phyloP scores from a whole-genome alignment of 2,329 filamentous ascomycete species.

The Aspergillus nomiae region DNA sequence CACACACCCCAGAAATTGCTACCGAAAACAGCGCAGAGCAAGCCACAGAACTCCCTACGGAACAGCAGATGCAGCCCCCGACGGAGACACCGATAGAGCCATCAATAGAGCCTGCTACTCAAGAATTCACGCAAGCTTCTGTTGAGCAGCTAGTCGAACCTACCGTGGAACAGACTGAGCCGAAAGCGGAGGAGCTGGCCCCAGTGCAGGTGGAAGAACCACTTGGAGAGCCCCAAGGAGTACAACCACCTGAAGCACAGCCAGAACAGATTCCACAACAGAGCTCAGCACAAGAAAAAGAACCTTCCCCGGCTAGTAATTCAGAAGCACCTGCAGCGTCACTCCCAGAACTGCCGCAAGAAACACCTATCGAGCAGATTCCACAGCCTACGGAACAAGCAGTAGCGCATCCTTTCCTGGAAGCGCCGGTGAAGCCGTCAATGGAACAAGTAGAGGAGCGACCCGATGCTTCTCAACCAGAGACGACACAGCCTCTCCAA shows the following conservation, averaged over 20 bases:
- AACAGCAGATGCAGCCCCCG: background rate
- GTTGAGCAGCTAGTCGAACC: conserved; percentile 4
- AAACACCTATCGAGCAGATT: background rate
- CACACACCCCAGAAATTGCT: background rate
- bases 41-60: background rate
- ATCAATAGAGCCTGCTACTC: background rate
- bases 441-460: background rate
- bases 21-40: background rate
- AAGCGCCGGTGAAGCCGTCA: conserved; percentile 4
- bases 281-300: background rate
- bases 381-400: background rate
- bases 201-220: background rate
- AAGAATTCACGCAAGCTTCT: conserved; percentile 1
- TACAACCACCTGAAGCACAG: conserved; percentile 2
- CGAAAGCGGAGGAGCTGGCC: background rate
- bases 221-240: background rate
- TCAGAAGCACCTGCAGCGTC: conserved; percentile 8
- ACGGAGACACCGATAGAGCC: background rate
- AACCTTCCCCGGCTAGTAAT: conserved; percentile 2
- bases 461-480: background rate
- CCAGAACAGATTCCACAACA: background rate
- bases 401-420: background rate
- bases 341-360: background rate
- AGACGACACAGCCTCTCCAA: background rate
- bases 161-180: background rate